Evolutionary conservation across 768 basidiomycete genomes (phyloP), one percentile per base, ranked within the genome.

Genomic region (Daedalea quercina): DNA sequence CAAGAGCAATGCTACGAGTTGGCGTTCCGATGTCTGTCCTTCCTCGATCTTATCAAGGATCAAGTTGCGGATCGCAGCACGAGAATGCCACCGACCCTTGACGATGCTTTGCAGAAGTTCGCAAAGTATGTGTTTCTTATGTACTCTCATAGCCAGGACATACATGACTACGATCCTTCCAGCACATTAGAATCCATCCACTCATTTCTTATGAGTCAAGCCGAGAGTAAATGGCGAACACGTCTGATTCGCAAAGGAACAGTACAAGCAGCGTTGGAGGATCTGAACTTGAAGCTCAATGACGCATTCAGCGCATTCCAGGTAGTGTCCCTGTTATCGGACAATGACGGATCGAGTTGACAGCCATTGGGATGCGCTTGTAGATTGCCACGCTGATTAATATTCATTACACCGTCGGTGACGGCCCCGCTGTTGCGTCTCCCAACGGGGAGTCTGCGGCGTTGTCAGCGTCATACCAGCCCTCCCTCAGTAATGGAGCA

Each of bases 231-330:
- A 47, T 77, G 77, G 76, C 64, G 54, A 13, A 64, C 62, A 13
- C 70, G 74, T 7, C 67, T 78, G 24, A 60, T 74, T 33, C 69
- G 69, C 33, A 77, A 73, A 54, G 60, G 52, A 12, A 64, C 65
- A 0, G 76, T 76, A 13, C 74, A 77, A 51, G 62, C 59, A 33
- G 67, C 74, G 3, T 63, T 78, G 4, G 59, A 40, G 2, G 65
- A 69, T 8, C 70, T 69, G 44, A 62, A 67, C 33, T 59, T 51
- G n/a, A 61, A 65, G 45, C 59, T 78, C 25, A 70, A 76, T 23
- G 76, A 78, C 20, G 73, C 77, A 9, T 67, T 72, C 11, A 71
- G 71, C 45, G 70, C 75, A 8, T 77, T 78, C 53, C 76, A 78
- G 67, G 77, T 74, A 55, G 20, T 51, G 3, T 22, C 6, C 40